Conservation (phyloP, 139 green algal species). For the Edaphochlamys debaryana region DNA sequence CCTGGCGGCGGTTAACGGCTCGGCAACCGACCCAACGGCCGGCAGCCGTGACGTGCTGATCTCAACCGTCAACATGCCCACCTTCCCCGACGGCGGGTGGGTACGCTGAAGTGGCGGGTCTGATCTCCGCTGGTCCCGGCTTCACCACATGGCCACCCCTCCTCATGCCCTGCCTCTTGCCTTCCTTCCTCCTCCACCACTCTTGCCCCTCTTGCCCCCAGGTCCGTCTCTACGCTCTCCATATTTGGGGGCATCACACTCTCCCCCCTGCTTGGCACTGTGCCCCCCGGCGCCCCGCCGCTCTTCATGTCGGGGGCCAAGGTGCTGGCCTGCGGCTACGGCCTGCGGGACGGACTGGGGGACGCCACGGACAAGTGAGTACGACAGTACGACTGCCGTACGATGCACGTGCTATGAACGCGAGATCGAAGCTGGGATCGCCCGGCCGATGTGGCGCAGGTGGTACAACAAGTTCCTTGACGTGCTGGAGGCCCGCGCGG, state of each 20-base stretch:
- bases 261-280: neutral
- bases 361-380: neutral
- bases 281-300: neutral
- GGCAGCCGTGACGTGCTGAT: constrained; percentile 9
- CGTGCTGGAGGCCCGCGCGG: constrained; percentile 1
- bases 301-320: neutral
- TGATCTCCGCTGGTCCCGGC: neutral
- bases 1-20: constrained; percentile 18
- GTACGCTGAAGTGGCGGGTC: neutral
- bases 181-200: neutral
- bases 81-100: constrained; percentile 32
- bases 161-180: neutral
- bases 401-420: too few species aligned
- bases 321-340: neutral
- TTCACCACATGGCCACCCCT: neutral
- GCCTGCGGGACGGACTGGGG: neutral
- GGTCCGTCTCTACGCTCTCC: constrained; percentile 9
- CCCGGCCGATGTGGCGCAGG: neutral
- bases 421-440: too few species aligned
- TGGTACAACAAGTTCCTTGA: constrained; percentile 33
- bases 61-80: neutral
- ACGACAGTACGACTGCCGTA: neutral
- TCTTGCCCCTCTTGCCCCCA: neutral
- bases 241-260: constrained; percentile 32
- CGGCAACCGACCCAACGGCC: constrained; percentile 3